These are phyloP conservation scores for Cutaneotrichosporon cutaneum DNA, from an alignment of 1,284 basidiomycete genomes.

Conservation along the genomic window DNA sequence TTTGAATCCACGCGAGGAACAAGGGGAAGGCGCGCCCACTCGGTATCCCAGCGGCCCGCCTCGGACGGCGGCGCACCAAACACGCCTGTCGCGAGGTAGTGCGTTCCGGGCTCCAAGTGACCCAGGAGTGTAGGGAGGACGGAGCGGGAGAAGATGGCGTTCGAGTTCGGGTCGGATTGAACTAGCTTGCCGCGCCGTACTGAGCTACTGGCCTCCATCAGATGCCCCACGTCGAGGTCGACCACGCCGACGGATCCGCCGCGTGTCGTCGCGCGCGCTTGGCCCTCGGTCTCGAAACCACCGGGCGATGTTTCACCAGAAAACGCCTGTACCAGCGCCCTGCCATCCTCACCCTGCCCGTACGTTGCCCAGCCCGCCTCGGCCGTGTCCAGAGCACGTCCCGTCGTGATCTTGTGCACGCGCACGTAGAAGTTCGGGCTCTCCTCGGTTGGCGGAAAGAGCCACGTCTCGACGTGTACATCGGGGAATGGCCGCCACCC, in stretches of 20 bases:
- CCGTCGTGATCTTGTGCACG: slow-evolving; percentile 63
- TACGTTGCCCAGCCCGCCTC: slow-evolving; percentile 72
- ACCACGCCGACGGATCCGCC: slow-evolving; percentile 66
- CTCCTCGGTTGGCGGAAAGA: slow-evolving; percentile 62
- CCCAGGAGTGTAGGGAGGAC: slow-evolving; percentile 65
- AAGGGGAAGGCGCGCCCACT: slow-evolving; percentile 41
- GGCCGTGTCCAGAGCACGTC: slow-evolving; percentile 59
- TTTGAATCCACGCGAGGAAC: slow-evolving; percentile 29
- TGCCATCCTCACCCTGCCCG: slow-evolving; percentile 64
- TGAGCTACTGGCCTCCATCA: no score
- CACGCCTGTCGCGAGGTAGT: slow-evolving; percentile 68
- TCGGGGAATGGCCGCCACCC: slow-evolving; percentile 73
- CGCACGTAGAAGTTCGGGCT: slow-evolving; percentile 68
- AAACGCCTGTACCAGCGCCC: slow-evolving; percentile 57
- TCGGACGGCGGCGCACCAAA: slow-evolving; percentile 61
- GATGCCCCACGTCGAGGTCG: slow-evolving; percentile 43
- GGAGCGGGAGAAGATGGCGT: slow-evolving; percentile 66
- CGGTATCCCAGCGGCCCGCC: slow-evolving; percentile 30
- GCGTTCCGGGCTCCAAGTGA: slow-evolving; percentile 54
- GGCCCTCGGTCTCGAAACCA: slow-evolving; percentile 39
- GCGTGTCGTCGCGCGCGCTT: slow-evolving; percentile 60
- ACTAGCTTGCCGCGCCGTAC: slow-evolving; percentile 56
- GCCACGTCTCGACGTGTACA: slow-evolving; percentile 71
- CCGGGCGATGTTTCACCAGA: slow-evolving; percentile 43
- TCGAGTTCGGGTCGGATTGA: slow-evolving; percentile 70